Conservation (phyloP, 306 rosid species). For the Trifolium dubium region DNA sequence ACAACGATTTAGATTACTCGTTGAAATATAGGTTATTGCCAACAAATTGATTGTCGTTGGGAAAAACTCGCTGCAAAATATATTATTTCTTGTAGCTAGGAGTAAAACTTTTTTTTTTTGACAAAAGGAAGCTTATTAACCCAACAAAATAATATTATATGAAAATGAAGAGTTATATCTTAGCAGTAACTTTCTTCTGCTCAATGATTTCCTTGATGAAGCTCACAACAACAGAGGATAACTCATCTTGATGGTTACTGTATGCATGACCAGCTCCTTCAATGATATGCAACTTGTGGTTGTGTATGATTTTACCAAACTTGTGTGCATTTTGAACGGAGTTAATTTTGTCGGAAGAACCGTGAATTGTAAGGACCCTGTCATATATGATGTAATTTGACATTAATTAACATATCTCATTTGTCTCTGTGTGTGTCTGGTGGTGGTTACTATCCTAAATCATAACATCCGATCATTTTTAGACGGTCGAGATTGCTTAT, state of each 20-base stretch:
- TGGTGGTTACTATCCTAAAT: no score
- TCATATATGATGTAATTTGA: conserved; percentile 15
- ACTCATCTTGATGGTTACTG: conserved; percentile 58
- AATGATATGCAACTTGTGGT: conserved; percentile 63
- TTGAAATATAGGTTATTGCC: no score
- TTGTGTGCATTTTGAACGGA: conserved; percentile 62
- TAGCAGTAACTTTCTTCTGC: conserved; percentile 42
- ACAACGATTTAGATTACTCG: no score
- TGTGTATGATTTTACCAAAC: conserved; percentile 69
- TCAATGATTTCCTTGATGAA: conserved; percentile 50
- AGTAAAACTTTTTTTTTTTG: no score
- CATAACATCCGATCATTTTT: no score
- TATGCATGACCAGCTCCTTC: conserved; percentile 71
- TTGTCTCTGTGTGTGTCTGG: no score
- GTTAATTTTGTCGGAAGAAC: conserved; percentile 59
- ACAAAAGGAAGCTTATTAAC: no score
- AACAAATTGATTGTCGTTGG: no score
- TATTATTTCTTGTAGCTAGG: no score
- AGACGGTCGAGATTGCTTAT: no score
- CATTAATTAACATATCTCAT: conserved; percentile 40
- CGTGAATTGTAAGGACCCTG: conserved; percentile 80
- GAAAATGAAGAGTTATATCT: neutral
- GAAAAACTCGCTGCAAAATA: no score
- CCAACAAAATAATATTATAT: no score
- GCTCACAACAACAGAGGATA: conserved; percentile 54